phyloP scores from a whole-genome alignment of 805 yeast genomes.

The Ogataea sp. region DNA sequence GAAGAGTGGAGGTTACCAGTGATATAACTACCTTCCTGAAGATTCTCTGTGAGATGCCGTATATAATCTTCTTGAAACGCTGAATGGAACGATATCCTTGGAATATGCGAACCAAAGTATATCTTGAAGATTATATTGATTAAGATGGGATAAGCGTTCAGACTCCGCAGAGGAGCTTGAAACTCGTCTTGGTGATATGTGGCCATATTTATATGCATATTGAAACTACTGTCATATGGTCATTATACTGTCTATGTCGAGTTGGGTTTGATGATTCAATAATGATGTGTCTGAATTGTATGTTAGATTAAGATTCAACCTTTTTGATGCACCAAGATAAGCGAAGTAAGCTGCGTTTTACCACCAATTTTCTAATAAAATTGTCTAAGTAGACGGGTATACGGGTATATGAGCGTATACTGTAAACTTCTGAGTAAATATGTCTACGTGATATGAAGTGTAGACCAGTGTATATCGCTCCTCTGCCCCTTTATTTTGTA shows the following conservation, averaged over 20 bases:
- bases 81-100: slow-evolving; percentile 3
- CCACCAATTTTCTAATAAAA: no score
- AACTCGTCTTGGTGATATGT: background rate
- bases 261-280: no score
- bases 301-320: no score
- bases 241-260: no score
- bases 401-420: no score
- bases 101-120: background rate
- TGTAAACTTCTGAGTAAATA: no score
- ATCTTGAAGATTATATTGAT: background rate
- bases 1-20: slow-evolving; percentile 15
- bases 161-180: background rate
- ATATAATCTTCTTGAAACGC: slow-evolving; percentile 4
- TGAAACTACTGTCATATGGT: background rate
- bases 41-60: slow-evolving; percentile 10
- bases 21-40: slow-evolving; percentile 16
- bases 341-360: no score
- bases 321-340: no score
- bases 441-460: no score
- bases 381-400: no score
- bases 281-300: background rate
- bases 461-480: no score
- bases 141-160: background rate
- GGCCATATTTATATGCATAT: background rate
- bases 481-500: no score